phyloP scores from a whole-genome alignment of 441 rosid species.

The Dalechampia spathulata region DNA sequence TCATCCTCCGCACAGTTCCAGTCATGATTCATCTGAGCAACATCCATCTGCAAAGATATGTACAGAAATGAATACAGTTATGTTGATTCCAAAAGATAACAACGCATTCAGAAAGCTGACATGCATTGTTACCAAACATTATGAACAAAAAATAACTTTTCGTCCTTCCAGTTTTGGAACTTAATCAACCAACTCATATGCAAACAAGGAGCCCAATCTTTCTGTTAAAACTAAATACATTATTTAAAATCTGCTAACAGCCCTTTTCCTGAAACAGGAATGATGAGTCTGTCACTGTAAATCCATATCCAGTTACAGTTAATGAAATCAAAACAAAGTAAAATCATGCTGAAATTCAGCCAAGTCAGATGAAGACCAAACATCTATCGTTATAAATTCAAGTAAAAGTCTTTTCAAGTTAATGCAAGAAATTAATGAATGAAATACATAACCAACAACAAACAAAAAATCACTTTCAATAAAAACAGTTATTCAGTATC shows the following conservation, averaged over 20 bases:
- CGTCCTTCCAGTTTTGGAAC: neutral
- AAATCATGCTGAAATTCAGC: neutral
- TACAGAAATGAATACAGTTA: slow-evolving; percentile 5
- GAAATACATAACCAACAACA: no score
- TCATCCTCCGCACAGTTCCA: slow-evolving; percentile 25
- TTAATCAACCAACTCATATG: no score
- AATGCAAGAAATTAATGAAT: no score
- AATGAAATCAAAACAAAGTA: neutral
- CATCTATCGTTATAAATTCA: neutral
- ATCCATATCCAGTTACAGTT: neutral
- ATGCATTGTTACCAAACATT: neutral
- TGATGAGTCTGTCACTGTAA: neutral
- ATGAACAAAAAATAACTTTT: neutral
- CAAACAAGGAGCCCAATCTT: neutral
- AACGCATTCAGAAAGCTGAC: neutral
- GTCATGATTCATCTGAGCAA: slow-evolving; percentile 11
- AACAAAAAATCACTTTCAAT: no score
- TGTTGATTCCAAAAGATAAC: slow-evolving; percentile 3
- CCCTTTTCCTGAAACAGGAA: neutral
- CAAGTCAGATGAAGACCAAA: neutral
- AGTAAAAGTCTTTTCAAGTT: neutral
- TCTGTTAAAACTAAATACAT: neutral
- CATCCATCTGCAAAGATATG: slow-evolving; percentile 23
- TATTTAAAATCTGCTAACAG: neutral
- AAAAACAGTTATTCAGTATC: no score